Percentiles rank a stretch among this genome's conserved stretches.
Conservation (phyloP, 768 basidiomycete genomes). For the Xerocomellus amylosporus region DNA sequence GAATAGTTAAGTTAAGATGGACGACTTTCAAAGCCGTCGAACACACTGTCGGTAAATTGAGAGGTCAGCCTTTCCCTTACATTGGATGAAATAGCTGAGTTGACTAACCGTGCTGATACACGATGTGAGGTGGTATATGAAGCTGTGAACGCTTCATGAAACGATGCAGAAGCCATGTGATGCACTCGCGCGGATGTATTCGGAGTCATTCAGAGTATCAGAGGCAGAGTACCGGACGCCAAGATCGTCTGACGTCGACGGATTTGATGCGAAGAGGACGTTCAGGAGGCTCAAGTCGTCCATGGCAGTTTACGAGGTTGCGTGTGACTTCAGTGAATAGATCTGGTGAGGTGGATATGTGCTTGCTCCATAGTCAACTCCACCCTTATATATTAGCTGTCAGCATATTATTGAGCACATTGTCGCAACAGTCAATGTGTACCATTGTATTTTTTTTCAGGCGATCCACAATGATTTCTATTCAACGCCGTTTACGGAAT, state of each 20-base stretch:
- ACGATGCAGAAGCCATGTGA: constrained; percentile 1
- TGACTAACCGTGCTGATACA: not conserved
- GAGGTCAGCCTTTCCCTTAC: not conserved
- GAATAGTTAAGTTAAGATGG: constrained; percentile 1
- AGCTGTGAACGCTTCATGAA: not conserved
- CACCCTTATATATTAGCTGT: not conserved
- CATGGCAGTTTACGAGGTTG: not conserved
- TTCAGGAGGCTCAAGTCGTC: not conserved
- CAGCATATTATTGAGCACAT: not conserved
- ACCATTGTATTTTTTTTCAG: not conserved
- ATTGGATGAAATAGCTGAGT: not conserved
- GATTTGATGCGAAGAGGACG: not conserved
- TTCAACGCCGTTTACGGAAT: constrained; percentile 7
- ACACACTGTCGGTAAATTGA: not conserved
- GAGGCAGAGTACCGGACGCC: not conserved
- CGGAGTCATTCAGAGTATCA: not conserved
- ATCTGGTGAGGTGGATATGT: not conserved
- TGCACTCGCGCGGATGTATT: not conserved
- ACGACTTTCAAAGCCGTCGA: constrained; percentile 10
- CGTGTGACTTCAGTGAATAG: not conserved
- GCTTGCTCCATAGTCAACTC: not conserved
- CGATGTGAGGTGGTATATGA: not conserved
- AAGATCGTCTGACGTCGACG: not conserved
- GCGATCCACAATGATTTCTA: not conserved
- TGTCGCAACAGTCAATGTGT: not conserved